Evolutionary conservation across 2,329 filamentous ascomycete genomes (phyloP), one percentile per base, ranked within the genome.

Genomic region (Xenosphaeropsis pyriputrescens): DNA sequence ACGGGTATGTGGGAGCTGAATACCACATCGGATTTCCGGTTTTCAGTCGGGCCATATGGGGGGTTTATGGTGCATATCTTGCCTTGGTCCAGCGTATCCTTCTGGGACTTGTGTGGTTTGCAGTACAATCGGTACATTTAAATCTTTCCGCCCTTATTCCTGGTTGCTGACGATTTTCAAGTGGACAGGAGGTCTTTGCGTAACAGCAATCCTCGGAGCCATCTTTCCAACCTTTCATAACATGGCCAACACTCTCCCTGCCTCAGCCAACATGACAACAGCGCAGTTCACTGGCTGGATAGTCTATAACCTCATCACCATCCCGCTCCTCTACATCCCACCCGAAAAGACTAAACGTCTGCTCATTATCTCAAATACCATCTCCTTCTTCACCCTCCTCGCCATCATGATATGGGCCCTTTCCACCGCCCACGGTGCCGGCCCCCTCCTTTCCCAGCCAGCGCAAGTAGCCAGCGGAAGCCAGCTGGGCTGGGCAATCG

Each of bases 11-110:
- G 13, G 60, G 59, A 14, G 60, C 59, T 5, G 48, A 55, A 36
- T 62, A 57, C 46, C 61, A 64, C 41, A 59, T 65, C 22, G 59
- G 59, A 6, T 66, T 63, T 31, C 57, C 62, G 0, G 59, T 67
- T 12, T 50, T 57, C 6, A 53, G 53, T 9, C 51, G 62, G 6
- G 52, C 54, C 16, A 50, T 59, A 18, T 65, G 59, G 56, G 63
- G 62, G 13, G 52, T 62, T 42, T 58, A 53, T 16, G 62, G 62
- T 2, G 49, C 55, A 7, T 59, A 59, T 41, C 47, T 64, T 19
- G 50, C 54, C 13, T 52, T 65, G 36, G 42, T 60, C 15, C 54
- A 62, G 18, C 51, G 61, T 5, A 61, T 63, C 43, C 43, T 63
- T 15, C 54, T 63, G 5, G 55, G 51, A 15, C 43, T 62, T 6